Evolutionary conservation across 768 basidiomycete species (phyloP), one percentile per base, ranked within the genome.

Genomic region (Tylopilus sp.): DNA sequence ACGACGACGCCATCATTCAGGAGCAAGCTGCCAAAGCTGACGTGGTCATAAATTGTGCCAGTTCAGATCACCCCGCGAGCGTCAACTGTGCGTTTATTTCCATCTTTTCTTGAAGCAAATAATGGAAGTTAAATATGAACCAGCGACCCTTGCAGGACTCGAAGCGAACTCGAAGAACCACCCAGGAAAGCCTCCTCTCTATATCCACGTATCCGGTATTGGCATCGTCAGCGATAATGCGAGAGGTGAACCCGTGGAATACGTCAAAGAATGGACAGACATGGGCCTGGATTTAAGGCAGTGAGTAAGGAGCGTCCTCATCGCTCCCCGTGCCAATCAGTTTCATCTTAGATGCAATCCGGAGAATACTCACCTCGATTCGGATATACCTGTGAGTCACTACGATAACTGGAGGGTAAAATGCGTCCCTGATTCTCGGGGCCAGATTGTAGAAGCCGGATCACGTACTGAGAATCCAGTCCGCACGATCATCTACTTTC

Each of bases 401-500:
- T 24, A 24, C 11, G 28, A 44, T 22, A n/a, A 30, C 11, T 42
- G 46, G n/a, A 19, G n/a, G 37, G 22, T 24, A 8, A 31, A 34
- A 14, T 29, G 0, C 21, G 12, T 45, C n/a, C n/a, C n/a, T 50
- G 30, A 61, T 45, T 33, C 34, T 17, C 40, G 34, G 16, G 40
- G 28, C 30, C 33, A 68, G 63, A 74, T 79, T 42, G 61, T 73
- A 8, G 73, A 68, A 49, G 76, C 76, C 14, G 76, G 74, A 6
- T 71, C 65, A 10, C 70, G 72, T 10, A 70, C 65, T 28, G 68
- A 74, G 53, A 71, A 71, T 46, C 72, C 72, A 14, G 60, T 79
- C 24, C 73, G 77, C 31, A 78, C 78, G 5, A 73, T 76, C 40
- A 74, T 78, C 45, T 62, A 73, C 29, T 73, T 64, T 44, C 77